A percentile compares a stretch with the other conserved stretches of the same genome.
phyloP scores from a whole-genome alignment of 108 stramenopile species.

The Nitzschia putrida region DNA sequence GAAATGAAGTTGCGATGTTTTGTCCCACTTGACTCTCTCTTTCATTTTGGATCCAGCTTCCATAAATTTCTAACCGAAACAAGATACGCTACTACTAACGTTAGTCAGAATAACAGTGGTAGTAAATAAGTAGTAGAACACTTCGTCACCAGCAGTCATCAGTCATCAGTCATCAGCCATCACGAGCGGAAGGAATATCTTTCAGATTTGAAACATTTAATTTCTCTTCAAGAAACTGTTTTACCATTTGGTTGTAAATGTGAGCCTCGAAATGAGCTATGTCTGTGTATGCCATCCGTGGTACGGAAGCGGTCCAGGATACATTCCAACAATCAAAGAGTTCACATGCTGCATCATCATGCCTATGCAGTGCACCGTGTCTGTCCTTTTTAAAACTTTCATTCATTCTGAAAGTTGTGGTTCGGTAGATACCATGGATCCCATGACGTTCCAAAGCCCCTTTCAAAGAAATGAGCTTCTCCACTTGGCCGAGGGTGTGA shows the following conservation, averaged over 20 bases:
- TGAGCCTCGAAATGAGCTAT: constrained; percentile 16
- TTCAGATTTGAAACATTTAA: no score
- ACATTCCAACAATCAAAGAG: constrained; percentile 24
- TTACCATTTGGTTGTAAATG: constrained; percentile 16
- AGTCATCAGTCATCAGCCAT: no score
- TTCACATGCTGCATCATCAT: constrained; percentile 15
- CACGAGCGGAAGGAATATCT: no score
- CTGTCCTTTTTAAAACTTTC: neutral
- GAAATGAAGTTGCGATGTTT: no score
- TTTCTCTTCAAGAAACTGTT: constrained; percentile 14
- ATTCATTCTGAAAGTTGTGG: constrained; percentile 27
- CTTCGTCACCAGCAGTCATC: no score
- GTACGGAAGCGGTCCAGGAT: constrained; percentile 13
- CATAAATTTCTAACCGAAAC: no score
- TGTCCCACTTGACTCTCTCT: no score
- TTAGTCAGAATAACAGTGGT: no score
- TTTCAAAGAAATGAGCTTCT: constrained; percentile 1
- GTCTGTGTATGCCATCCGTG: constrained; percentile 8
- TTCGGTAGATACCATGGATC: constrained; percentile 37
- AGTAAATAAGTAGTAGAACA: no score
- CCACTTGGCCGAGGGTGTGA: constrained; percentile 12
- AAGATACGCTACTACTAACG: no score
- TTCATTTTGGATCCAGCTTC: no score
- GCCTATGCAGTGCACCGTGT: neutral
- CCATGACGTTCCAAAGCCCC: constrained; percentile 18